Conservation (phyloP, 2,329 filamentous ascomycete genomes). For the Fusarium clavum region DNA sequence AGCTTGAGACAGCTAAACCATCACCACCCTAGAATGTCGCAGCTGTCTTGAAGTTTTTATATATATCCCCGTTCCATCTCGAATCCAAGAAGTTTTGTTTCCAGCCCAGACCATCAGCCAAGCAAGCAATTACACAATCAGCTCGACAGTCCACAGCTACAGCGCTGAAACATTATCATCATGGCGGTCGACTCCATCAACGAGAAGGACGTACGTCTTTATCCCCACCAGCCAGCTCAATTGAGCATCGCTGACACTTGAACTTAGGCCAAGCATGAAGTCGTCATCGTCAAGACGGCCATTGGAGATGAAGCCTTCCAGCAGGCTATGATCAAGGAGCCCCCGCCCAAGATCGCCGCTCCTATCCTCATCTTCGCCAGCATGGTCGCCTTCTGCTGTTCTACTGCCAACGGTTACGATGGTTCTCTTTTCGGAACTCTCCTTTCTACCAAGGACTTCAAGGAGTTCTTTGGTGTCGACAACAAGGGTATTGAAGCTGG, state of each 20-base stretch:
- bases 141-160: constrained; percentile 4
- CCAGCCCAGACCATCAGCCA: constrained; percentile 3
- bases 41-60: constrained; percentile 9
- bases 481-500: constrained; percentile 43
- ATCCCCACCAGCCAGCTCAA: accelerated
- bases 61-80: constrained; percentile 31
- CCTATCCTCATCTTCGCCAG: constrained; percentile 41
- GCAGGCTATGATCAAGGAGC: constrained; percentile 48
- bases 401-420: constrained; percentile 54
- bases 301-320: constrained; percentile 46
- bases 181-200: constrained; percentile 39
- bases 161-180: constrained; percentile 26
- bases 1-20: not conserved
- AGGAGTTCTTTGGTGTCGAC: constrained; percentile 56
- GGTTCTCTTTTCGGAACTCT: constrained; percentile 64
- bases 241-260: not conserved
- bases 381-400: constrained; percentile 47
- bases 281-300: constrained; percentile 38
- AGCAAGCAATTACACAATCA: constrained; percentile 8
- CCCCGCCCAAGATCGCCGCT: constrained; percentile 35
- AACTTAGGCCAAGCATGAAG: constrained; percentile 12
- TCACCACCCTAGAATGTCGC: not conserved
- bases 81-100: not conserved
- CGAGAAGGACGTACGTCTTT: constrained; percentile 27
- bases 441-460: constrained; percentile 59